phyloP scores from a whole-genome alignment of 495 filamentous ascomycete species.

The Niebla homalea region DNA sequence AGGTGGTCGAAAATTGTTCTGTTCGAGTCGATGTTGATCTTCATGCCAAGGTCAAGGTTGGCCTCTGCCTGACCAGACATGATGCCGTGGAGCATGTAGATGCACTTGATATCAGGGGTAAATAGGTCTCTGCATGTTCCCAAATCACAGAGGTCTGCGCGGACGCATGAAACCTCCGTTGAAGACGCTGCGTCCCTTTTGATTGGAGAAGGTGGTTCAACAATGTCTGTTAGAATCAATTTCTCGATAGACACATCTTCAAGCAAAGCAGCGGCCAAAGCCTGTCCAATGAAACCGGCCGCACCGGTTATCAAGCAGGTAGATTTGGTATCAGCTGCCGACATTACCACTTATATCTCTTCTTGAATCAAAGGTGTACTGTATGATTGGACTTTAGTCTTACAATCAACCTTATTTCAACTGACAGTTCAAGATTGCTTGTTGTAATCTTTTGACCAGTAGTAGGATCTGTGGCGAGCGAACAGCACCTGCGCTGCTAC shows the following conservation, averaged over 20 bases:
- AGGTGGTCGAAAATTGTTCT: slow-evolving; percentile 49
- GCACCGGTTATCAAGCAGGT: slow-evolving; percentile 64
- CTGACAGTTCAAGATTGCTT: too few species aligned
- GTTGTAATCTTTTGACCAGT: too few species aligned
- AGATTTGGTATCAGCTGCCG: slow-evolving; percentile 21
- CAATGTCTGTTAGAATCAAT: slow-evolving; percentile 52
- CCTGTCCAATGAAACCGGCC: slow-evolving; percentile 57
- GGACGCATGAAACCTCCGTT: slow-evolving; percentile 28
- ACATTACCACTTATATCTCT: neutral
- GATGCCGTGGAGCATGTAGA: slow-evolving; percentile 76
- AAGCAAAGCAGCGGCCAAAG: slow-evolving; percentile 50
- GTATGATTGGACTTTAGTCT: neutral
- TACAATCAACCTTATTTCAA: neutral
- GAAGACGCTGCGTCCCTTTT: slow-evolving; percentile 31
- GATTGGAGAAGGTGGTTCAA: slow-evolving; percentile 40
- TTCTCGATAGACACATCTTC: slow-evolving; percentile 35
- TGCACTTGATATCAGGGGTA: slow-evolving; percentile 24
- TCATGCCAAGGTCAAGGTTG: slow-evolving; percentile 58
- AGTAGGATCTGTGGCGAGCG: too few species aligned
- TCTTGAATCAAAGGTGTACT: neutral
- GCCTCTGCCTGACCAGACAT: slow-evolving; percentile 70
- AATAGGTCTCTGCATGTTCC: slow-evolving; percentile 15
- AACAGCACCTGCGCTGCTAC: too few species aligned
- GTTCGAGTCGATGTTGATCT: slow-evolving; percentile 64
- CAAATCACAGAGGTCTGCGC: slow-evolving; percentile 49